These are phyloP conservation scores for Apophysomyces elegans DNA, from an alignment of 371 early-diverging fungal genomes.

Conservation along the genomic window DNA sequence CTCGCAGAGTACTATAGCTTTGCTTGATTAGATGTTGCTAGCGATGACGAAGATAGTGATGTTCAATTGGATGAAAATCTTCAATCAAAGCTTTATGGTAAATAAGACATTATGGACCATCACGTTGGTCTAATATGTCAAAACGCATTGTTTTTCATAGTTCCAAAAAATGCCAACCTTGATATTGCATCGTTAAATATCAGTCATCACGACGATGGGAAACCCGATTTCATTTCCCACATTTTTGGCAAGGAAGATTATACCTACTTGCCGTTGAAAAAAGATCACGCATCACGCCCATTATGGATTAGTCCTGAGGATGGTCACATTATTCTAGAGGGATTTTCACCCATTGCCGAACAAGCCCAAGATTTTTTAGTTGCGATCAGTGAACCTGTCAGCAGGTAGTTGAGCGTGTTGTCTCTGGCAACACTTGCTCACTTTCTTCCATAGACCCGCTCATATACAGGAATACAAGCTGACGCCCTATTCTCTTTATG, in stretches of 20 bases:
- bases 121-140: neutral
- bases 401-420: constrained; percentile 56
- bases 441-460: constrained; percentile 71
- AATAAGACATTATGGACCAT: neutral
- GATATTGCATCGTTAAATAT: constrained; percentile 49
- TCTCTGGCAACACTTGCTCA: constrained; percentile 2
- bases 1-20: neutral
- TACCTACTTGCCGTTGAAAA: constrained; percentile 82
- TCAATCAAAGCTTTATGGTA: constrained; percentile 49
- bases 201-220: constrained; percentile 31
- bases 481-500: constrained; percentile 98
- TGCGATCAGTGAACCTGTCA: constrained; percentile 98
- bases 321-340: constrained; percentile 96
- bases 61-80: constrained; percentile 46
- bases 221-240: constrained; percentile 58
- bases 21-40: constrained; percentile 13
- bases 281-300: constrained; percentile 87
- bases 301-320: constrained; percentile 95
- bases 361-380: constrained; percentile 98
- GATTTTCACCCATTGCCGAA: constrained; percentile 92
- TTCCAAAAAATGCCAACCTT: constrained; percentile 62
- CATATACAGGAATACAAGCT: constrained; percentile 98
- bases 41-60: constrained; percentile 51
- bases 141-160: constrained; percentile 23
- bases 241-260: constrained; percentile 78